phyloP scores from a whole-genome alignment of 2,329 filamentous ascomycete genomes.

The Zymoseptoria brevis region DNA sequence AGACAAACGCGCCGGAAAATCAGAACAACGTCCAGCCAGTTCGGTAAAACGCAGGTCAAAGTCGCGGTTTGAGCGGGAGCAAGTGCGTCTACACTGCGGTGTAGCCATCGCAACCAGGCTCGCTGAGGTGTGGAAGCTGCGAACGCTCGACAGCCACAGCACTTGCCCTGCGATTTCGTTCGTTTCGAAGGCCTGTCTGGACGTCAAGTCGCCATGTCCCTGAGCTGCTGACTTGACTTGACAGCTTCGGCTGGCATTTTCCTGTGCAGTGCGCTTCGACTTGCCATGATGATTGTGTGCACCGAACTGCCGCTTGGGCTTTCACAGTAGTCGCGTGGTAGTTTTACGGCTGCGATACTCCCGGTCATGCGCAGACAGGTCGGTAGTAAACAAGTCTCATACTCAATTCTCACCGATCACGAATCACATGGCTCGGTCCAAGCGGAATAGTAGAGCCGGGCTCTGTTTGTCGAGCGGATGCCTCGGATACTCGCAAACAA shows the following conservation, averaged over 20 bases:
- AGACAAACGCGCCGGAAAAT: background rate
- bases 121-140: background rate
- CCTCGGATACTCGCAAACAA: background rate
- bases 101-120: background rate
- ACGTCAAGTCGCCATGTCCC: background rate
- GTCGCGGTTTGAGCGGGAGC: background rate
- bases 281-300: too few relatives aligned
- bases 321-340: background rate
- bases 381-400: background rate
- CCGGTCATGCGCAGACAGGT: background rate
- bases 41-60: background rate
- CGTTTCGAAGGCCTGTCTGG: background rate
- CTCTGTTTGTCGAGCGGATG: background rate
- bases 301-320: background rate
- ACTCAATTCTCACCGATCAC: background rate
- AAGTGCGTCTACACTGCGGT: background rate
- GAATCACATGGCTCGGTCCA: background rate
- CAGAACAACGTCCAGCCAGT: background rate
- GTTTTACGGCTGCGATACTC: background rate
- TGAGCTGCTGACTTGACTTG: background rate
- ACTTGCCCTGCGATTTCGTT: background rate
- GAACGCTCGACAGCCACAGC: background rate
- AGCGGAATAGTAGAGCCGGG: background rate
- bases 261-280: background rate
- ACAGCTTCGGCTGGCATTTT: background rate